Evolutionary conservation across 768 basidiomycete genomes (phyloP).

Genomic region (Steccherinum ochraceum): DNA sequence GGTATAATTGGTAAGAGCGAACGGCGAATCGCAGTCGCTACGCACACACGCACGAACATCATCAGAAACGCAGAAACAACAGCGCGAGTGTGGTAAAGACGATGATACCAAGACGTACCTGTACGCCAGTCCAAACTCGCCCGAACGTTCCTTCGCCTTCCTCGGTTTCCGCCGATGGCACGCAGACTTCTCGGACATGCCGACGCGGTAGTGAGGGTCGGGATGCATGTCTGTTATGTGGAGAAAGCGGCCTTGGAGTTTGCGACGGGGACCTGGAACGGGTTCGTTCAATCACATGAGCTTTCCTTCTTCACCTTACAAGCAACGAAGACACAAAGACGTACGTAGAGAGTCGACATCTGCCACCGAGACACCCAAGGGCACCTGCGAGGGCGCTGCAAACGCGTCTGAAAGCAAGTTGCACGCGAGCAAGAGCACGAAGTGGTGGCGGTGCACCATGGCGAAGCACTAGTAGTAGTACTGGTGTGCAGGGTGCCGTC

Average conservation of each 20-base stretch:
- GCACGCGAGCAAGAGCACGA: slow-evolving; percentile 20
- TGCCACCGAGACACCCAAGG: slow-evolving; percentile 24
- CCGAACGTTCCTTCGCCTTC: slow-evolving; percentile 45
- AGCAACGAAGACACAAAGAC: neutral
- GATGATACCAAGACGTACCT: too few species aligned
- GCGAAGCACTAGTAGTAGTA: neutral
- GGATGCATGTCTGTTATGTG: slow-evolving; percentile 86
- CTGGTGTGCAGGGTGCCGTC: too few species aligned
- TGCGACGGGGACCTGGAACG: slow-evolving; percentile 23
- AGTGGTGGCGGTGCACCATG: slow-evolving; percentile 15
- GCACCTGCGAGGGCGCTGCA: slow-evolving; percentile 35
- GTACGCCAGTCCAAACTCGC: slow-evolving; percentile 62
- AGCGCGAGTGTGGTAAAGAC: too few species aligned
- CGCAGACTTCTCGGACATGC: slow-evolving; percentile 48
- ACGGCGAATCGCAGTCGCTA: slow-evolving; percentile 79
- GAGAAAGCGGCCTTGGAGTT: slow-evolving; percentile 66
- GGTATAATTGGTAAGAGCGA: slow-evolving; percentile 72
- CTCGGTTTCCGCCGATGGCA: slow-evolving; percentile 63
- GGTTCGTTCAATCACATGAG: neutral
- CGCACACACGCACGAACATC: neutral
- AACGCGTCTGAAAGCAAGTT: slow-evolving; percentile 20
- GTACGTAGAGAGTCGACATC: neutral
- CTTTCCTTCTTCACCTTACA: too few species aligned
- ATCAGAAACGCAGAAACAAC: slow-evolving; percentile 18
- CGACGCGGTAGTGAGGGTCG: slow-evolving; percentile 55